Percentiles rank a stretch among this genome's conserved stretches.
Evolutionary conservation across 192 early-diverging fungal genomes (phyloP).

Genomic region (Gryganskiella cystojenkinii): DNA sequence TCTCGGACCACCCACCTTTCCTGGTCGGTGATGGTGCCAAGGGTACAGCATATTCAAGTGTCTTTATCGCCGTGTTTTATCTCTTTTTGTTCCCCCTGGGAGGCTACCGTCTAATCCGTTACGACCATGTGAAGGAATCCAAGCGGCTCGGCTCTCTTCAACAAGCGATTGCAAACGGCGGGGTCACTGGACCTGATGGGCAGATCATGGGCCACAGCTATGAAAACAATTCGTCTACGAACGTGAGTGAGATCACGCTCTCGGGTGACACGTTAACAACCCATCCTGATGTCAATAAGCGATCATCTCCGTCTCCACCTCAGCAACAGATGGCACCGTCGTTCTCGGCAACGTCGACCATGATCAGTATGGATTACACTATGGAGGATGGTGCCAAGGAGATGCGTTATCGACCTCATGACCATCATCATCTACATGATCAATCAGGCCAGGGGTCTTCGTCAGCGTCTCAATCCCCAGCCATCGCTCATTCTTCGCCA

Average conservation of each 20-base stretch:
- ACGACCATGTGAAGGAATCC: conserved; percentile 46
- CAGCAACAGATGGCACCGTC: background rate
- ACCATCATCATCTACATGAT: background rate
- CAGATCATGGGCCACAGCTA: too few species aligned
- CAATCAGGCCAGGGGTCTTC: background rate
- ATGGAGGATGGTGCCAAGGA: conserved; percentile 30
- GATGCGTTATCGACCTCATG: conserved; percentile 23
- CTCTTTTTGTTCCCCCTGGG: conserved; percentile 44
- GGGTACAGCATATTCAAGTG: conserved; percentile 40
- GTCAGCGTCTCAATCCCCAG: background rate
- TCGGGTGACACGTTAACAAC: background rate
- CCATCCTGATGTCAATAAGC: background rate
- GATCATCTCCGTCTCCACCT: conserved; percentile 1
- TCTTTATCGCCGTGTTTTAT: conserved; percentile 42
- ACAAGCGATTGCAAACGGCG: too few species aligned
- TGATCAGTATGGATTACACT: conserved; percentile 35
- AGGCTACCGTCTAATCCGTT: conserved; percentile 37
- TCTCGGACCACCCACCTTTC: conserved; percentile 48
- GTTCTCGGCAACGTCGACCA: conserved; percentile 43
- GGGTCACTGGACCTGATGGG: too few species aligned
- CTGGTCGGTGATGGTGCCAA: conserved; percentile 37
- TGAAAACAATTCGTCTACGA: background rate
- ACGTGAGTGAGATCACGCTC: conserved; percentile 9
- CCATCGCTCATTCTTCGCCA: background rate
- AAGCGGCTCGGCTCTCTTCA: conserved; percentile 12